Evolutionary conservation across 257 asterid genomes (phyloP), one percentile per base, ranked within the genome.

Genomic region (Capsicum chinense): DNA sequence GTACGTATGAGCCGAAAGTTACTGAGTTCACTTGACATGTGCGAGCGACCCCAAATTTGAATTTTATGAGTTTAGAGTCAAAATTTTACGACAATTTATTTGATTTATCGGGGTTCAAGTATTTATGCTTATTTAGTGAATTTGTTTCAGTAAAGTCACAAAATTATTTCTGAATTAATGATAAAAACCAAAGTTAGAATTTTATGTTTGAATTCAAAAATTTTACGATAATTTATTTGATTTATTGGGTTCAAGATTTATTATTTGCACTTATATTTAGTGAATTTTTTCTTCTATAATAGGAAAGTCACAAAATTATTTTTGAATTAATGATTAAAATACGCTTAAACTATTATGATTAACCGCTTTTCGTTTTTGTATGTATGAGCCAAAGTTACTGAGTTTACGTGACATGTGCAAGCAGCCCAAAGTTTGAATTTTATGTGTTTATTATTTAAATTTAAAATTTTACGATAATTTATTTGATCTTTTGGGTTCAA

Each of bases 371-470:
- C 1, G 4, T 60, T 19, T n/a, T 58, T 3, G 12, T 9, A 19
- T 3, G 12, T 9, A 19, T 26, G 3, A 62, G 12, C 69, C 21
- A 62, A 62, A 62, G 4, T 5, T 62, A 62, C 0, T 21, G 0
- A 19, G 39, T 62, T 62, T 15, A 62, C 0, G 16, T 62, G 1
- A 21, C 10, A 0, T 0, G 5, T 6, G 11, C 0, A 14, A 66
- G 42, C 5, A 4, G 2, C 37, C 7, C 69, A 62, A 19, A 62
- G 21, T 62, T 62, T 4, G 5, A 33, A 13, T 6, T 66, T 66
- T 33, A 13, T 12, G n/a, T 39, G 44, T 39, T 39, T 26, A 26
- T 26, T 26, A 26, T 26, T 26, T 39, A 39, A 39, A 39, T 39
- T 39, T 4, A 39, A 39, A 39, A 39, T 39, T 39, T 39, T 39